Evolutionary conservation across 495 filamentous ascomycete species (phyloP).

Genomic region (Tuber umbilicatum): DNA sequence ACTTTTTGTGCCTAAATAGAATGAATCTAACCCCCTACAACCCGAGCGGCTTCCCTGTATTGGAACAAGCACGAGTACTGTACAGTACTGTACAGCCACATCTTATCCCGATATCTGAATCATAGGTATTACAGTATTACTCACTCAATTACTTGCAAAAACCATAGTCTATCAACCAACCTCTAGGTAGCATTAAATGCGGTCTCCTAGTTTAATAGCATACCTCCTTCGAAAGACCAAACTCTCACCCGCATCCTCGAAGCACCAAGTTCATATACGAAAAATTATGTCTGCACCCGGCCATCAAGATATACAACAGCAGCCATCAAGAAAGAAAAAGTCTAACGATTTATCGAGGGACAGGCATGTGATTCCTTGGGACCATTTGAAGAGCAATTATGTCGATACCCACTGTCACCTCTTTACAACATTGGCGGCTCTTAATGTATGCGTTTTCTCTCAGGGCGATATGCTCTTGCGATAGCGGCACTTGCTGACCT

Average conservation of each 20-base stretch:
- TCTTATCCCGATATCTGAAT: not conserved
- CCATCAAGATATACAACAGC: not conserved
- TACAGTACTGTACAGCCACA: not conserved
- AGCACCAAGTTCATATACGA: slow-evolving; percentile 48
- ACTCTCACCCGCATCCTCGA: not conserved
- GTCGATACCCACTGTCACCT: slow-evolving; percentile 36
- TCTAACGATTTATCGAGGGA: slow-evolving; percentile 11
- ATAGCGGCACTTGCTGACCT: not conserved
- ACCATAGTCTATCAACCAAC: not conserved
- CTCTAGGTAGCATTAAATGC: not conserved
- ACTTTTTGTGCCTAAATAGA: not conserved
- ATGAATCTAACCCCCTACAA: not conserved
- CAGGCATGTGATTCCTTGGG: slow-evolving; percentile 20
- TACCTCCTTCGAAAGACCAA: not conserved
- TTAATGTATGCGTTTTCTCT: slow-evolving; percentile 18
- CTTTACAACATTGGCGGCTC: slow-evolving; percentile 20
- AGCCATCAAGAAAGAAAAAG: slow-evolving; percentile 12
- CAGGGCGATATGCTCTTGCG: not conserved
- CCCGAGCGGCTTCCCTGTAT: not conserved
- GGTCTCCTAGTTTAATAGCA: not conserved
- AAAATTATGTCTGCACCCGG: slow-evolving; percentile 38
- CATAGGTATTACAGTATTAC: not conserved
- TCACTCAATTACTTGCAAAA: not conserved
- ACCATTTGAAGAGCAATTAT: slow-evolving; percentile 30
- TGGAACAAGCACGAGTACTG: no score